Evolutionary conservation across 257 asterid species (phyloP), one percentile per base, ranked within the genome.

Genomic region (Scutellaria galericulata): DNA sequence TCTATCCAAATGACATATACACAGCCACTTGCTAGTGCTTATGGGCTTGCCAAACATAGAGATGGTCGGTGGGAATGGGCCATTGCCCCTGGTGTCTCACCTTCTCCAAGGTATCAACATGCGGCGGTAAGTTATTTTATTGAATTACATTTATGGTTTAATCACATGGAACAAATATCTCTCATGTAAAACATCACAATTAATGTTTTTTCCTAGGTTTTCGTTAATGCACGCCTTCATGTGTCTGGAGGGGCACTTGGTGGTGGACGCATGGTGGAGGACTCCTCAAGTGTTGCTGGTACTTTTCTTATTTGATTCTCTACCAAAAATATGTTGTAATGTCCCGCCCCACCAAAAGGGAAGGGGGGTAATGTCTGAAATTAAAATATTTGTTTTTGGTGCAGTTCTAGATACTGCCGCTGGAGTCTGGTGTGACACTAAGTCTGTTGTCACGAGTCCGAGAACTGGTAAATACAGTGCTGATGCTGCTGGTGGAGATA

Each of bases 31-130:
- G 96, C 97, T 66, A 89, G 98, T 82, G 99, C 99, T 31, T 90
- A 91, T 78, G 99, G 99, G 48, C 99, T 94, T 45, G 99, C 99
- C 51, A 94, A 94, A 80, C 98, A 94, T 83, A 87, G 99, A 79
- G 99, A 94, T 83, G 99, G 99, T 78, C 88, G 99, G 51, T 94
- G 99, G 99, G 99, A 94, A 71, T 94, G 99, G 99, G 99, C 99
- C 67, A 94, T 94, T 77, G 99, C 99, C 64, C 99, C 99, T 62
- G 99, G 99, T 54, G 97, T 93, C 73, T 93, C 98, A 54, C 98
- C 98, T 5, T 93, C 98, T 74, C 71, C 97, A 55, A 88, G 98
- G 82, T 93, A 93, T 86, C 98, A 93, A 69, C 98, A 93, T 84
- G 98, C 98, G 75, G 97, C 97, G 18, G 98, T 89, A 80, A 80